phyloP scores from a whole-genome alignment of 441 rosid genomes.

The Metrosideros polymorpha region DNA sequence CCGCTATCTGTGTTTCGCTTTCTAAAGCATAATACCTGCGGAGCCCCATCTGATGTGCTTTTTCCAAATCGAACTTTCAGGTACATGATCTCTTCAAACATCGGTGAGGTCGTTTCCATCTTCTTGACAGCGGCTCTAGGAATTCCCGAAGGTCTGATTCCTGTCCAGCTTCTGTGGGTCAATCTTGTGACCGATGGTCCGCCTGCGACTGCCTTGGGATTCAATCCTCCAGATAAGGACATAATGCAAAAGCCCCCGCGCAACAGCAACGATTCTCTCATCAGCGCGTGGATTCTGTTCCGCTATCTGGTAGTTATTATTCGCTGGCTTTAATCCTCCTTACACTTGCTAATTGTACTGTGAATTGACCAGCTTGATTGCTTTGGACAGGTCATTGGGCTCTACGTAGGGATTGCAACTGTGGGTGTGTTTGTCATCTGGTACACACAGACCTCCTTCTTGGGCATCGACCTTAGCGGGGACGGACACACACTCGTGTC shows the following conservation, averaged over 20 bases:
- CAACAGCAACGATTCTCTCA: constrained; percentile 35
- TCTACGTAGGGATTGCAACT: constrained; percentile 35
- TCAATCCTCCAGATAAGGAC: constrained; percentile 41
- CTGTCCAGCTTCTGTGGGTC: constrained; percentile 50
- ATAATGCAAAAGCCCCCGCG: constrained; percentile 44
- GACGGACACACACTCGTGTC: constrained; percentile 38
- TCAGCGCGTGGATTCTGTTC: constrained; percentile 36
- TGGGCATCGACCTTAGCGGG: constrained; percentile 27
- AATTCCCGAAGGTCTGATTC: constrained; percentile 39
- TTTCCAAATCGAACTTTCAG: constrained; percentile 1
- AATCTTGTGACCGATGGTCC: constrained; percentile 49
- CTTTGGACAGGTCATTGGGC: constrained; percentile 26
- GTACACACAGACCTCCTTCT: constrained; percentile 34
- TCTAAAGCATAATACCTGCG: neutral
- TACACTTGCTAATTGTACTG: neutral
- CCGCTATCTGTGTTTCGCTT: neutral
- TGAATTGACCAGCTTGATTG: neutral
- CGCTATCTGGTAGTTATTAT: constrained; percentile 31
- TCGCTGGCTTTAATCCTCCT: neutral
- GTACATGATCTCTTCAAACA: constrained; percentile 48
- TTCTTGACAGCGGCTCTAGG: constrained; percentile 43
- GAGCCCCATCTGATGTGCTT: neutral
- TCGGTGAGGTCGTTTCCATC: constrained; percentile 44
- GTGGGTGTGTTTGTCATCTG: constrained; percentile 36
- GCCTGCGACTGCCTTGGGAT: constrained; percentile 45